A percentile compares a stretch with the other conserved stretches of the same genome.
phyloP scores from a whole-genome alignment of 495 filamentous ascomycete species.

The Hypoxylon perforatum region DNA sequence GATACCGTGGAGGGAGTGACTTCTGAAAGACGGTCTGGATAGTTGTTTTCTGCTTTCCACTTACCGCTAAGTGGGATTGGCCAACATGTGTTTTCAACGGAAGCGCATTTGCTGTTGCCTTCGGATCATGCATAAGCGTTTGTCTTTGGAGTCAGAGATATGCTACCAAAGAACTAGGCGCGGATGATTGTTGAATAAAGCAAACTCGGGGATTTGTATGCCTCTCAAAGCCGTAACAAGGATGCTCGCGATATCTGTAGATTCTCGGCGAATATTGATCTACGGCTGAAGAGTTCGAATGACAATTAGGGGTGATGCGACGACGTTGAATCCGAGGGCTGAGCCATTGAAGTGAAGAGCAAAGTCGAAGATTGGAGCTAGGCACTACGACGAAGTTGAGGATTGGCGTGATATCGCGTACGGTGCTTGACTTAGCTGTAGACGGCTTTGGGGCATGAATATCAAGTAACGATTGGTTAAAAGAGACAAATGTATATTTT shows the following conservation, averaged over 20 bases:
- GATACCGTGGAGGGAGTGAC: neutral
- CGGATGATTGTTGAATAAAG: neutral
- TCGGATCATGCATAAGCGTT: neutral
- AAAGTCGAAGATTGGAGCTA: neutral
- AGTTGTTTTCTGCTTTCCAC: neutral
- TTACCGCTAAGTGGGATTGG: conserved; percentile 10
- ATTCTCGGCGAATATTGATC: too few species aligned
- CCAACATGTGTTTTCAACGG: conserved; percentile 14
- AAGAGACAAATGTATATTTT: conserved; percentile 2
- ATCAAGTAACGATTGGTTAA: conserved; percentile 19
- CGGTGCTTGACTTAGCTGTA: neutral
- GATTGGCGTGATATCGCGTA: neutral
- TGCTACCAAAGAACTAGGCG: conserved; percentile 3
- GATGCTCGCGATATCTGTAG: too few species aligned
- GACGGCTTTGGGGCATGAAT: conserved; percentile 12
- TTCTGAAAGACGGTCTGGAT: neutral
- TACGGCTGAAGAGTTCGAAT: too few species aligned
- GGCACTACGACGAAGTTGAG: neutral
- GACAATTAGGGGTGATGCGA: too few species aligned
- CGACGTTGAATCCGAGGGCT: neutral
- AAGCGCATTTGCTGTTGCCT: neutral
- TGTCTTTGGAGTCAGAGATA: conserved; percentile 3
- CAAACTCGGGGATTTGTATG: neutral
- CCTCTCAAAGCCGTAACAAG: too few species aligned
- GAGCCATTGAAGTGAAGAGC: neutral